Evolutionary conservation across 2,329 filamentous ascomycete genomes (phyloP).

Genomic region (Colletotrichum sp.): DNA sequence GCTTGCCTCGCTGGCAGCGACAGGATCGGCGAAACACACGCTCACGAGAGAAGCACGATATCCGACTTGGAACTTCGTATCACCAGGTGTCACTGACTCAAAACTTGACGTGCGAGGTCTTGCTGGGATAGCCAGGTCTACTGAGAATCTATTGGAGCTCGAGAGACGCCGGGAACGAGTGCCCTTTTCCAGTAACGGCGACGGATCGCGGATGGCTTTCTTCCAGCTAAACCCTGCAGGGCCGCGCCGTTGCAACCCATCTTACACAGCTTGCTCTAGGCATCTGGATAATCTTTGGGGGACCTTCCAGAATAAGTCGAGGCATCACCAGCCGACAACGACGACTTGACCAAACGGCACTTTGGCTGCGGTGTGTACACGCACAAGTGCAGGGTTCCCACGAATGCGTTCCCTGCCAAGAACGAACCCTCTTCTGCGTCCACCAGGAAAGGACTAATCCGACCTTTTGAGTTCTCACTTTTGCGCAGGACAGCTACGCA

Average conservation of each 20-base stretch:
- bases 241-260: neutral
- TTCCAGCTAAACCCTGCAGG: neutral
- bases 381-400: neutral
- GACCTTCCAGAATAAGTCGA: neutral
- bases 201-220: neutral
- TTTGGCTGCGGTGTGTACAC: neutral
- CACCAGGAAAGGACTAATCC: neutral
- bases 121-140: neutral
- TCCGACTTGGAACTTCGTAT: neutral
- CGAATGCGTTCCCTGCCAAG: neutral
- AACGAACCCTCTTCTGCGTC: neutral
- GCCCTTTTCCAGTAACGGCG: neutral
- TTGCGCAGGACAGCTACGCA: neutral
- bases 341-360: neutral
- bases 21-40: neutral
- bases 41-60: neutral
- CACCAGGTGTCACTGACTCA: neutral
- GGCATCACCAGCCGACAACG: neutral
- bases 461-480: neutral
- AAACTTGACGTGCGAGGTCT: neutral
- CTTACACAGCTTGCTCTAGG: neutral
- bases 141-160: neutral
- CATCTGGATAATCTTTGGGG: neutral
- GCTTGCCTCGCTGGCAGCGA: neutral
- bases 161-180: neutral